Evolutionary conservation across 2,329 filamentous ascomycete species (phyloP).

Genomic region (Orbilia oligospora): DNA sequence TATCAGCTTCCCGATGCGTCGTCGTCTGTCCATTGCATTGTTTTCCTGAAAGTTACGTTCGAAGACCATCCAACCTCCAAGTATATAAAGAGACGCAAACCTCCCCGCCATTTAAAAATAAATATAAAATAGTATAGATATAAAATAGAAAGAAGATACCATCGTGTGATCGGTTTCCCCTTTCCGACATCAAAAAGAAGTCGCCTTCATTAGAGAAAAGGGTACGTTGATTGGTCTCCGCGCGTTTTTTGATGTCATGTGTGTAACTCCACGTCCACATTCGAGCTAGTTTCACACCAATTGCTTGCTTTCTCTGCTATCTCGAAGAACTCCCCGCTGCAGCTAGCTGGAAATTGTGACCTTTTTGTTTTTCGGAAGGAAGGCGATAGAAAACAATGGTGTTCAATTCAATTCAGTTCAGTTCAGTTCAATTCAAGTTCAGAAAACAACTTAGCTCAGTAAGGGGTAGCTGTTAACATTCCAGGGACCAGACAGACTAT

Average conservation of each 20-base stretch:
- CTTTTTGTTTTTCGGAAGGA: conserved; percentile 18
- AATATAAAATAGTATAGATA: not conserved
- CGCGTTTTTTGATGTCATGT: conserved; percentile 53
- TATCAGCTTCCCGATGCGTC: conserved; percentile 61
- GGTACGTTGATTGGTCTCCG: conserved; percentile 26
- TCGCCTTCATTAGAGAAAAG: not conserved
- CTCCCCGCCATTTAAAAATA: conserved; percentile 10
- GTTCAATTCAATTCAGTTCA: not conserved
- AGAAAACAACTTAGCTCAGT: not conserved
- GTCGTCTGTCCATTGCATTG: conserved; percentile 26
- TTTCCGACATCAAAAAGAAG: not conserved
- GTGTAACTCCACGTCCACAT: conserved; percentile 36
- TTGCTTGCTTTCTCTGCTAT: conserved; percentile 23
- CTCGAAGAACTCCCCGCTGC: conserved; percentile 47
- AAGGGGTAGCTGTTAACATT: conserved; percentile 32
- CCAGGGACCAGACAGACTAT: conserved; percentile 14
- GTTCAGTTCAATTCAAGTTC: not conserved
- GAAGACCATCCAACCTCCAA: not conserved
- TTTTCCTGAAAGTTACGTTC: conserved; percentile 42
- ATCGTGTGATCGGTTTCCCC: not conserved
- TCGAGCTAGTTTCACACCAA: conserved; percentile 29
- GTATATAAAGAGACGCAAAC: conserved; percentile 40
- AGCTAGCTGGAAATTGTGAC: conserved; percentile 15
- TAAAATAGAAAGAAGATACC: not conserved
- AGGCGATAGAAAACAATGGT: conserved; percentile 23